Conservation (phyloP, 2,329 filamentous ascomycete genomes). For the Fonsecaea pedrosoi region DNA sequence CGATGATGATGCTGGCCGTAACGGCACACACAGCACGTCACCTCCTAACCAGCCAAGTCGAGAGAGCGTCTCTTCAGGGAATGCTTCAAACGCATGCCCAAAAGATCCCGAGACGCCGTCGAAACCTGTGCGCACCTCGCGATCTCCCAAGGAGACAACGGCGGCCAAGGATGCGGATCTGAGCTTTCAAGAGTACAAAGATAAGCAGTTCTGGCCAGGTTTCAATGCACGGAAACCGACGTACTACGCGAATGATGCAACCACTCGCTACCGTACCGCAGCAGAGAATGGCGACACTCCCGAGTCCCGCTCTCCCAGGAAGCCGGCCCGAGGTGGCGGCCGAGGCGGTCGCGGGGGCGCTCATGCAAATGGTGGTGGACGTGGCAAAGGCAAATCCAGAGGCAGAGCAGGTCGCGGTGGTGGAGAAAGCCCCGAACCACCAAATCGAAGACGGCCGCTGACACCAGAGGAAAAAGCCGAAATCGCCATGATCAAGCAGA, state of each 20-base stretch:
- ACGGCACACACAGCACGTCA: background rate
- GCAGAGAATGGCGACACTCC: slow-evolving; percentile 13
- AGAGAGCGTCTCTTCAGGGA: background rate
- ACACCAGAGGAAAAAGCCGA: slow-evolving; percentile 36
- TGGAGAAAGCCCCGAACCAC: slow-evolving; percentile 42
- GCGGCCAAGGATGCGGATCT: background rate
- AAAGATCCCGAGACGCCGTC: slow-evolving; percentile 1
- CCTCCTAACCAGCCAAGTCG: background rate
- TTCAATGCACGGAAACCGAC: slow-evolving; percentile 10
- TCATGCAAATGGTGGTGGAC: slow-evolving; percentile 39
- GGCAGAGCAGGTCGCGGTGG: slow-evolving; percentile 41
- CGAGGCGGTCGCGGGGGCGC: slow-evolving; percentile 43
- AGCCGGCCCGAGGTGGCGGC: slow-evolving; percentile 43
- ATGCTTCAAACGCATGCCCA: background rate
- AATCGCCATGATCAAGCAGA: slow-evolving; percentile 45
- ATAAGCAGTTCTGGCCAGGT: slow-evolving; percentile 20
- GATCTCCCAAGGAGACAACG: background rate
- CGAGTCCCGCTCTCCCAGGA: slow-evolving; percentile 31
- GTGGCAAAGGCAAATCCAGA: slow-evolving; percentile 42
- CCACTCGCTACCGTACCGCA: slow-evolving; percentile 16
- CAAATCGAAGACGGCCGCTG: slow-evolving; percentile 40
- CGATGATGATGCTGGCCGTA: background rate
- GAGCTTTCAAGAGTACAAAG: slow-evolving; percentile 10
- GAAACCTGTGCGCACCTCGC: slow-evolving; percentile 7
- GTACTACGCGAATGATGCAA: slow-evolving; percentile 23